A percentile compares a stretch with the other conserved stretches of the same genome.
These are phyloP conservation scores for Xylaria acuta DNA, from an alignment of 495 filamentous ascomycete genomes.

Conservation along the genomic window DNA sequence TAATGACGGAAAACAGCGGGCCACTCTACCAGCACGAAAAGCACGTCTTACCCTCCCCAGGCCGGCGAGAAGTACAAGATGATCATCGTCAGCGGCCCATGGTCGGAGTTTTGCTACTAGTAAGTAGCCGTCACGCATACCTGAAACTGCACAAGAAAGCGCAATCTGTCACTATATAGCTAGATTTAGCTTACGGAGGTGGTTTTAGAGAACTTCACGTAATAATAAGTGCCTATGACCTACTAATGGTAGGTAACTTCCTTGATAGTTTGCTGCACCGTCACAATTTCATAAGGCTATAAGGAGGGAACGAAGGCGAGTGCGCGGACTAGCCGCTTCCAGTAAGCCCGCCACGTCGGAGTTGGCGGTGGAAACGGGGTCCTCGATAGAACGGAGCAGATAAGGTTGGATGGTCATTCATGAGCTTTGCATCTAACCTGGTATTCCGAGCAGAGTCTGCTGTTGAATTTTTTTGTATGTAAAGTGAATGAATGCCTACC, in stretches of 20 bases:
- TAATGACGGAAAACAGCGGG: background rate
- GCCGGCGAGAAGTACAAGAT: background rate
- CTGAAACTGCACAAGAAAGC: too few relatives aligned
- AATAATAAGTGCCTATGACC: too few relatives aligned
- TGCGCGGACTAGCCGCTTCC: slow-evolving; percentile 10
- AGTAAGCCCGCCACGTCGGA: slow-evolving; percentile 12
- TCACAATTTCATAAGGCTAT: background rate
- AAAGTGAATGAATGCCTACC: slow-evolving; percentile 2
- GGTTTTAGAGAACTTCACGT: too few relatives aligned
- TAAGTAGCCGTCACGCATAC: background rate
- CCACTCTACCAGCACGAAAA: background rate
- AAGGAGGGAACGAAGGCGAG: background rate
- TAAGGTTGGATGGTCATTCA: slow-evolving; percentile 4
- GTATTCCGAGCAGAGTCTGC: background rate
- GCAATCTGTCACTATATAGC: too few relatives aligned
- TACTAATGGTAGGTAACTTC: too few relatives aligned
- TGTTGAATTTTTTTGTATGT: background rate
- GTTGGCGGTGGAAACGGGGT: background rate
- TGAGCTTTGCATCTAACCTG: background rate
- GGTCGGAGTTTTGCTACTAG: background rate
- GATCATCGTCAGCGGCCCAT: background rate
- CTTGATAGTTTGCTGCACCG: background rate
- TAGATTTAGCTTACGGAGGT: too few relatives aligned
- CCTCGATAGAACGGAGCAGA: background rate
- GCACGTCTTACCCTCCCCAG: background rate